Percentiles rank a stretch among this genome's conserved stretches.
phyloP scores from a whole-genome alignment of 176 grass and related monocot species.

The Alopecurus myosuroides region DNA sequence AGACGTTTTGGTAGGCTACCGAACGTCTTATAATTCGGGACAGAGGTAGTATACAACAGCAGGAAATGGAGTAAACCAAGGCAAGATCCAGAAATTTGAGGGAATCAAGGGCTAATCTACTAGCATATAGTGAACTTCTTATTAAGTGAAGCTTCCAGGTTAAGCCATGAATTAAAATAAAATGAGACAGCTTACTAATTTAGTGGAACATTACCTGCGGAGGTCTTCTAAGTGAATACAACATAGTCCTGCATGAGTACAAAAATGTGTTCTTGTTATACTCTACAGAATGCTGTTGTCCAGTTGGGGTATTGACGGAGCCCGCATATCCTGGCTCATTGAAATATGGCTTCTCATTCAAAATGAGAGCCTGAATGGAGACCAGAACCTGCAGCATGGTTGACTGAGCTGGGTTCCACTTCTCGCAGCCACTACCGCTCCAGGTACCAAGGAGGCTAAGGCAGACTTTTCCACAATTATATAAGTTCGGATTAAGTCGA shows the following conservation, averaged over 20 bases:
- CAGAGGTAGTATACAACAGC: not conserved
- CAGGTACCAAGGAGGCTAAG: constrained; percentile 90
- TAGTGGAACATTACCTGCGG: constrained; percentile 52
- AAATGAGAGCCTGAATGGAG: constrained; percentile 92
- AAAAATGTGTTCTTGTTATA: constrained; percentile 66
- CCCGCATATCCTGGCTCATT: constrained; percentile 61
- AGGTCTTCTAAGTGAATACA: constrained; percentile 70
- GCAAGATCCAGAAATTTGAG: not conserved
- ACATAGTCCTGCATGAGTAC: constrained; percentile 79
- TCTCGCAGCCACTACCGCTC: constrained; percentile 70
- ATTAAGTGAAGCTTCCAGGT: not conserved
- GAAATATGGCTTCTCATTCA: constrained; percentile 91
- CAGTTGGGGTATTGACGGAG: constrained; percentile 28
- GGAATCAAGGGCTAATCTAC: not conserved
- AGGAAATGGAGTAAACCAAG: not conserved
- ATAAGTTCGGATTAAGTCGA: constrained; percentile 85
- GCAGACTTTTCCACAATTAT: constrained; percentile 68
- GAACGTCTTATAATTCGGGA: no score
- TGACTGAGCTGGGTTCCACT: constrained; percentile 67
- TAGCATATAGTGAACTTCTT: not conserved
- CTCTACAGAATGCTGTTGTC: constrained; percentile 23
- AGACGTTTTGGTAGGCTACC: no score
- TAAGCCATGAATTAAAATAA: not conserved
- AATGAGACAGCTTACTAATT: not conserved
- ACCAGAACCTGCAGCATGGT: constrained; percentile 92